These are phyloP conservation scores for Rosa hybrid DNA, from an alignment of 331 rosid species.

Conservation along the genomic window DNA sequence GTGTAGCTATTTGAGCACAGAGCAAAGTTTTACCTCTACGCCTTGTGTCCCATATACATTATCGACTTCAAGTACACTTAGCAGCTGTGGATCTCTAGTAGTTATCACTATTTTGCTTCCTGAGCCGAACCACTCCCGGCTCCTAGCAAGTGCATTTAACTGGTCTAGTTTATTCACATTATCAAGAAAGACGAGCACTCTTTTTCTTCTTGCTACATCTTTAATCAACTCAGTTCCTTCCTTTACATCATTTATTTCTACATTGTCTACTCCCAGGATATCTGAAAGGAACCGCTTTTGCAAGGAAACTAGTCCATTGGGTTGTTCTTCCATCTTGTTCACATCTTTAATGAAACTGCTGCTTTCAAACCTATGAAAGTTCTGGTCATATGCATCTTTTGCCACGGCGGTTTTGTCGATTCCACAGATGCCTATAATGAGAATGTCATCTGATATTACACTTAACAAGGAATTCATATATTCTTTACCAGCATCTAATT, in stretches of 20 bases:
- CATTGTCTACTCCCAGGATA: not conserved
- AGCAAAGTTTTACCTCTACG: not conserved
- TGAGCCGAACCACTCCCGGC: not conserved
- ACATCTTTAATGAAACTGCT: constrained; percentile 22
- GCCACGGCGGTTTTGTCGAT: constrained; percentile 2
- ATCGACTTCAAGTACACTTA: constrained; percentile 22
- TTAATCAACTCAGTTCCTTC: not conserved
- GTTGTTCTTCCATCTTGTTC: constrained; percentile 5
- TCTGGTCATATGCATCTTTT: constrained; percentile 4
- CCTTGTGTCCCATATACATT: constrained; percentile 31
- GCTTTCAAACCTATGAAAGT: constrained; percentile 7
- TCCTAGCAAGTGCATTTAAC: constrained; percentile 1
- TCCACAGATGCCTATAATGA: constrained; percentile 22
- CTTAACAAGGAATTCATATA: constrained; percentile 19
- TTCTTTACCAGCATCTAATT: constrained; percentile 19
- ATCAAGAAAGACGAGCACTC: not conserved
- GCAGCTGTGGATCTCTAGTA: constrained; percentile 13
- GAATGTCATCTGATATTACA: constrained; percentile 28
- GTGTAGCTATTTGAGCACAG: not conserved
- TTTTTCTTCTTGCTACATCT: not conserved
- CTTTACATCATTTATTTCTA: constrained; percentile 9
- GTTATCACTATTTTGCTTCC: not conserved
- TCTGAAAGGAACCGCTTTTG: constrained; percentile 17
- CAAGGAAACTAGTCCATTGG: constrained; percentile 9
- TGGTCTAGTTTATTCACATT: not conserved